phyloP scores from a whole-genome alignment of 2,329 filamentous ascomycete genomes.

The Phyllosticta ampelicida region DNA sequence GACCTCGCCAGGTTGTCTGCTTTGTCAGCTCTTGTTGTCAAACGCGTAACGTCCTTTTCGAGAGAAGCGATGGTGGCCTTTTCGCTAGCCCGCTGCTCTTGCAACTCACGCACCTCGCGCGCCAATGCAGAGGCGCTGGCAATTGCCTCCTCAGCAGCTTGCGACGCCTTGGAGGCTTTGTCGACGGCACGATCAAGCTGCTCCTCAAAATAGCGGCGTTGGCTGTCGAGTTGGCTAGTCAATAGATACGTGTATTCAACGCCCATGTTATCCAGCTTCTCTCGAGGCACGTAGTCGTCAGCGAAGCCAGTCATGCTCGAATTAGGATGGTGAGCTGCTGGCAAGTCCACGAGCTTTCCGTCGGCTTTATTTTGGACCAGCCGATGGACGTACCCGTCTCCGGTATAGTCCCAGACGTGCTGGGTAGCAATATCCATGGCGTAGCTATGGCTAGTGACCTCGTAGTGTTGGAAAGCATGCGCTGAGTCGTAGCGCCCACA shows the following conservation, averaged over 20 bases:
- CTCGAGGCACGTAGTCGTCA: conserved; percentile 60
- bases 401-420: conserved; percentile 95
- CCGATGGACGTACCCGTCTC: conserved; percentile 90
- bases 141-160: conserved; percentile 51
- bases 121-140: conserved; percentile 39
- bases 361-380: conserved; percentile 90
- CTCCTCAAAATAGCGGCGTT: conserved; percentile 89
- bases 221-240: conserved; percentile 83
- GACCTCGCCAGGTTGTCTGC: conserved; percentile 65
- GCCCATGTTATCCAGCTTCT: conserved; percentile 67
- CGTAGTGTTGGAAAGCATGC: conserved; percentile 89
- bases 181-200: conserved; percentile 79
- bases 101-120: conserved; percentile 42
- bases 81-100: conserved; percentile 40
- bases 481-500: conserved; percentile 92
- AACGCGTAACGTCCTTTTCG: conserved; percentile 58
- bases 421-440: conserved; percentile 88
- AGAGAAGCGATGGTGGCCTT: conserved; percentile 52
- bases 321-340: conserved; percentile 33
- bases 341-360: conserved; percentile 85
- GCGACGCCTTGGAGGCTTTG: conserved; percentile 68
- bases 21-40: conserved; percentile 49
- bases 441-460: conserved; percentile 79
- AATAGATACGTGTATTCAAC: conserved; percentile 92
- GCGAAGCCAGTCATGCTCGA: conserved; percentile 31